Evolutionary conservation across 139 green algal species (phyloP), one percentile per base, ranked within the genome.

Genomic region (Tetratostichococcus sp.): DNA sequence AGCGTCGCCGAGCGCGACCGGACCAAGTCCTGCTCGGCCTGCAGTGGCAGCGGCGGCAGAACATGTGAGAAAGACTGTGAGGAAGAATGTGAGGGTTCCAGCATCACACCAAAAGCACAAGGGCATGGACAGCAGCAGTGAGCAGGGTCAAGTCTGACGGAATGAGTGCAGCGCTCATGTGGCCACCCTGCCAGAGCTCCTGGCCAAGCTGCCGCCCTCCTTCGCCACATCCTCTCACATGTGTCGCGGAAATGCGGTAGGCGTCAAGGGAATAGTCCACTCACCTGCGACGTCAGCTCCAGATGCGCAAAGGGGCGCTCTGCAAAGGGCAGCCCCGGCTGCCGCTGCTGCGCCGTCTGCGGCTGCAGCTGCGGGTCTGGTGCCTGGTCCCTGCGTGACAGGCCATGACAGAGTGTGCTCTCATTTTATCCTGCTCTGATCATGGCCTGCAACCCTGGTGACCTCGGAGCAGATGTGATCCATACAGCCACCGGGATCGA

Each of bases 11-110:
- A n/a, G 0, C 73, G 74, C 2, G 84, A 81, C 14, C n/a, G 26
- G 4, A 71, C 59, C 8, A 77, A 34, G 31, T 87, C 75, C 73
- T 82, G 25, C 2, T 83, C 79, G 0, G 83, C 78, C 83, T 91
- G 79, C 31, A 68, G 23, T n/a, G n/a, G n/a, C n/a, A n/a, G n/a
- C n/a, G n/a, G 57, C 39, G 16, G 70, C 62, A 11, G 75, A 26
- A 34, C n/a, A n/a, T n/a, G n/a, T n/a, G n/a, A n/a, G n/a, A n/a
- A n/a, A n/a, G n/a, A n/a, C n/a, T n/a, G n/a, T n/a, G n/a, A n/a
- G n/a, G n/a, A n/a, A n/a, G n/a, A n/a, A n/a, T n/a, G n/a, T n/a
- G n/a, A n/a, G n/a, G n/a, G n/a, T n/a, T n/a, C n/a, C n/a, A n/a
- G n/a, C n/a, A n/a, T n/a, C n/a, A n/a, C n/a, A n/a, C n/a, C n/a